Conservation (phyloP, 192 early-diverging fungal species). For the Coemansia sp. region DNA sequence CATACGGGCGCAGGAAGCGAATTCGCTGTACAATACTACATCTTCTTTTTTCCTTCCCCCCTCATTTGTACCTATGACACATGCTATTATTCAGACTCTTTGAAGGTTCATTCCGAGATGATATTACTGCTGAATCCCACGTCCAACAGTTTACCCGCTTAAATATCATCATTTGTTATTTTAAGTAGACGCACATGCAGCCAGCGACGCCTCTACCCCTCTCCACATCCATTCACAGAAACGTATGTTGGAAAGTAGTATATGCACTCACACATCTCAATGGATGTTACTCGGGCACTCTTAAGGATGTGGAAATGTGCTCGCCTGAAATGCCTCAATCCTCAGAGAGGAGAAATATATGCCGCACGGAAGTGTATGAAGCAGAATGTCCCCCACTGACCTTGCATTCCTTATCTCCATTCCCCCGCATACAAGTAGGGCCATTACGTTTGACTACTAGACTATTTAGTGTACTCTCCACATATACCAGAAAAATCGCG, state of each 20-base stretch:
- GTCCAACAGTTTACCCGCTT: not conserved
- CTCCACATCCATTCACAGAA: not conserved
- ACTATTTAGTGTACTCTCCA: not conserved
- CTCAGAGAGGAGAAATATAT: not conserved
- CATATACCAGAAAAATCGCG: not conserved
- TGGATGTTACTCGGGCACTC: not conserved
- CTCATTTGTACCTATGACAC: not conserved
- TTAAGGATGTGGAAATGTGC: not conserved
- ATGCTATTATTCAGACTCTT: not conserved
- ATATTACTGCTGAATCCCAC: not conserved
- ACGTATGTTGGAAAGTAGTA: not conserved
- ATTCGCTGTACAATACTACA: not conserved
- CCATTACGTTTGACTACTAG: not conserved
- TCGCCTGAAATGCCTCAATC: not conserved
- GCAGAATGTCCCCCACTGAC: not conserved
- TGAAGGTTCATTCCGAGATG: not conserved
- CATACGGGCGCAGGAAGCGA: not conserved
- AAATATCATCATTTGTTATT: not conserved
- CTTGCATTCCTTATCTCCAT: not conserved
- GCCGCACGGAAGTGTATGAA: not conserved
- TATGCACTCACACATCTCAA: not conserved
- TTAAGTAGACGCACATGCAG: not conserved
- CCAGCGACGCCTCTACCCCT: not conserved
- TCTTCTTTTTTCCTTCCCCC: not conserved
- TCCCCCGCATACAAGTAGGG: not conserved